Conservation (phyloP, 2,329 filamentous ascomycete species). For the Clarireedia homoeocarpa region DNA sequence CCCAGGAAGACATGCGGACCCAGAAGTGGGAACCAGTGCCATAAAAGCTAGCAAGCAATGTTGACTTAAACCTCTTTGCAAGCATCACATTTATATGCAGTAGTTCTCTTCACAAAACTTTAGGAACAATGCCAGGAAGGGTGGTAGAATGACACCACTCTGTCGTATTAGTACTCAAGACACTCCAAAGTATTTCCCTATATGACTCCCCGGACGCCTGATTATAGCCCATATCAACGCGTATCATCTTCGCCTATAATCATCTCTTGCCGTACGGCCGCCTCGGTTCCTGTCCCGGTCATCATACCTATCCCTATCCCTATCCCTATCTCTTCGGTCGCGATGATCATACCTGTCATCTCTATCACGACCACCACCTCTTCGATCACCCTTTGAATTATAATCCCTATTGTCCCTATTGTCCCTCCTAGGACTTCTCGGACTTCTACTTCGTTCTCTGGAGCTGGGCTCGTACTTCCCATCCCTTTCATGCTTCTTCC, state of each 20-base stretch:
- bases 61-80: too few relatives aligned
- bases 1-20: too few relatives aligned
- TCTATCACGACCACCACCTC: constrained; percentile 17
- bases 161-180: too few relatives aligned
- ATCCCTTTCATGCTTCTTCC: constrained; percentile 39
- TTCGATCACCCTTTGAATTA: constrained; percentile 13
- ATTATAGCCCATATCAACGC: background rate
- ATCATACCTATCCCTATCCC: constrained; percentile 16
- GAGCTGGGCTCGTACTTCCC: constrained; percentile 23
- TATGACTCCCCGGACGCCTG: background rate
- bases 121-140: too few relatives aligned
- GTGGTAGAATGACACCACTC: too few relatives aligned
- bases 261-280: background rate
- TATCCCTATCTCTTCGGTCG: constrained; percentile 15
- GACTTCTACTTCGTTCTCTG: constrained; percentile 29
- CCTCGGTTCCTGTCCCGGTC: constrained; percentile 11
- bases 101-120: too few relatives aligned
- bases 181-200: background rate
- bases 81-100: too few relatives aligned
- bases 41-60: too few relatives aligned
- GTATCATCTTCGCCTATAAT: constrained; percentile 1
- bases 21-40: too few relatives aligned
- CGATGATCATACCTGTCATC: constrained; percentile 18
- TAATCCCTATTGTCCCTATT: constrained; percentile 16
- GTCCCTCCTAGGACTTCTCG: constrained; percentile 20